phyloP scores from a whole-genome alignment of 352 stramenopile genomes.

The Achlya hypogyna region DNA sequence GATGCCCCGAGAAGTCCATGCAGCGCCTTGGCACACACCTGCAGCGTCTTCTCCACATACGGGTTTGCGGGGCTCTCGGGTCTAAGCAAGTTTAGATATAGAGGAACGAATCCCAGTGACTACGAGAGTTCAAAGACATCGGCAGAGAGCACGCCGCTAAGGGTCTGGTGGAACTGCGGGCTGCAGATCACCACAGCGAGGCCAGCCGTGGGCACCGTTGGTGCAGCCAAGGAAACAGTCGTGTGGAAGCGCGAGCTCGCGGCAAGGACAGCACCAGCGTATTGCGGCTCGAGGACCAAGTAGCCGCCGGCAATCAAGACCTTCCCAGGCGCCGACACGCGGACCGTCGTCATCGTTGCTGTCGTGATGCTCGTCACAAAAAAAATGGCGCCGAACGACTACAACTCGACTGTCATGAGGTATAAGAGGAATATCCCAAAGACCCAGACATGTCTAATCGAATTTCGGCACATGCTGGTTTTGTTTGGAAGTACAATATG shows the following conservation, averaged over 20 bases:
- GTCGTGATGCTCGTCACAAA: too few species aligned
- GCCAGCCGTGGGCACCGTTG: conserved; percentile 11
- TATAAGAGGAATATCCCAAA: not conserved
- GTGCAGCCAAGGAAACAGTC: conserved; percentile 34
- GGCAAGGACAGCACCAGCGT: conserved; percentile 86
- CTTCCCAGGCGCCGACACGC: conserved; percentile 94
- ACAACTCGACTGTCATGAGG: too few species aligned
- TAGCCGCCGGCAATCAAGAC: conserved; percentile 94
- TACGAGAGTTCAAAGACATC: not conserved
- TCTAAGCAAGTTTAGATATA: not conserved
- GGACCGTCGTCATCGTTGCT: conserved; percentile 15
- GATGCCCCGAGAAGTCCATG: conserved; percentile 21
- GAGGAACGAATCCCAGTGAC: conserved; percentile 18
- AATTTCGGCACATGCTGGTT: too few species aligned
- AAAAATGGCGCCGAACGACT: too few species aligned
- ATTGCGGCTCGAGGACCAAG: conserved; percentile 88
- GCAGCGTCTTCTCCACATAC: conserved; percentile 88
- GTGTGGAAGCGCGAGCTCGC: conserved; percentile 91
- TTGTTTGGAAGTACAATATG: too few species aligned
- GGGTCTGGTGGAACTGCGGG: conserved; percentile 80
- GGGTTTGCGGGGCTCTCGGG: conserved; percentile 45
- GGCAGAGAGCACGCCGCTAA: conserved; percentile 23
- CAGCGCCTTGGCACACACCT: conserved; percentile 40
- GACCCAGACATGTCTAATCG: not conserved
- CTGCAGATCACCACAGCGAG: conserved; percentile 66